Percentiles rank a stretch among this genome's conserved stretches.
phyloP scores from a whole-genome alignment of 2,329 filamentous ascomycete species.

The Orbilia javanica region DNA sequence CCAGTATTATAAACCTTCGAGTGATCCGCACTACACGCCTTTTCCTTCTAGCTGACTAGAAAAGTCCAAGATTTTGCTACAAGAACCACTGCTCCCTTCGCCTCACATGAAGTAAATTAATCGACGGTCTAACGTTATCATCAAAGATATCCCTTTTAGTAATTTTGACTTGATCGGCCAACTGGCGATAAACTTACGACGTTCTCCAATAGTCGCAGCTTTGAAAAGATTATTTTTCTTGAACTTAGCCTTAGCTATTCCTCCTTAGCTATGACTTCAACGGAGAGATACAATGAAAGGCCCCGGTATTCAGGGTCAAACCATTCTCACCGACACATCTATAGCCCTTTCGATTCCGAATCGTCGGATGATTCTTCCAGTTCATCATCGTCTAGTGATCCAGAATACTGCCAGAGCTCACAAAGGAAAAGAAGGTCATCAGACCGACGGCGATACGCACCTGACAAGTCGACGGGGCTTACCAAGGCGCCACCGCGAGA shows the following conservation, averaged over 20 bases:
- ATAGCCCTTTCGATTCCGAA: constrained; percentile 19
- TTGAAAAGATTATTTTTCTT: not conserved
- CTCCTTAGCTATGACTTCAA: constrained; percentile 5
- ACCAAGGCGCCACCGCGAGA: constrained; percentile 4
- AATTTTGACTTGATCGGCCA: too few species aligned
- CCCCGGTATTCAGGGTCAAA: not conserved
- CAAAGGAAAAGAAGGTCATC: constrained; percentile 26
- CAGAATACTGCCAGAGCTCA: not conserved
- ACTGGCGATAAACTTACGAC: constrained; percentile 18
- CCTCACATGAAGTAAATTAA: too few species aligned
- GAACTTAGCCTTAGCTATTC: constrained; percentile 2
- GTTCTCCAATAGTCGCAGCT: not conserved
- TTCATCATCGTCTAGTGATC: constrained; percentile 8
- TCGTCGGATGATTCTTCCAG: constrained; percentile 3
- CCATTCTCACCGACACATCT: not conserved
- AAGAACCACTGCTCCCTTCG: not conserved
- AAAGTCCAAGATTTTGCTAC: not conserved
- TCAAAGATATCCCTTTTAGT: too few species aligned
- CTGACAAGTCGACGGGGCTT: constrained; percentile 28
- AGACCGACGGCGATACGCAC: constrained; percentile 35
- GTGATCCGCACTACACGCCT: not conserved
- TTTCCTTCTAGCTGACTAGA: not conserved
- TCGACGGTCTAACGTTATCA: too few species aligned
- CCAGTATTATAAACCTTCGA: not conserved
- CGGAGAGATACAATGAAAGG: not conserved